Evolutionary conservation across 352 stramenopile species (phyloP).

Genomic region (Pythium rishiriense): DNA sequence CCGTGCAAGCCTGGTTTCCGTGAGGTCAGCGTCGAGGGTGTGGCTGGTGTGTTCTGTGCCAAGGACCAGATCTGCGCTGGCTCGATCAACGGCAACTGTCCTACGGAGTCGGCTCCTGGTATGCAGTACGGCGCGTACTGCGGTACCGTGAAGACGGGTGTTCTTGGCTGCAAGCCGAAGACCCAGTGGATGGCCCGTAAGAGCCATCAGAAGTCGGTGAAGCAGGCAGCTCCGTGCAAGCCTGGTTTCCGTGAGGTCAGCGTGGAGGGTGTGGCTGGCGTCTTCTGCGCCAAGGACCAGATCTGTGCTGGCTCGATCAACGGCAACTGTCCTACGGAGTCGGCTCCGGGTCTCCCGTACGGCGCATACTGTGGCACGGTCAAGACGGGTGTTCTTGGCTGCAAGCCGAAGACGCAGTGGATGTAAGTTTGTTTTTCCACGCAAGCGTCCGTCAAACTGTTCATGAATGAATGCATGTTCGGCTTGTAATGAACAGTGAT

Average conservation of each 20-base stretch:
- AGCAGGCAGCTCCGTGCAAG: background rate
- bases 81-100: background rate
- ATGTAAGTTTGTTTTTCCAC: too few species aligned
- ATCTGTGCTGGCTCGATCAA: conserved; percentile 10
- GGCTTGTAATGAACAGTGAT: too few species aligned
- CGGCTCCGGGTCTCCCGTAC: conserved; percentile 6
- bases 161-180: conserved; percentile 7
- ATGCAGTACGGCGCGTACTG: conserved; percentile 16
- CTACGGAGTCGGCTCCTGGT: background rate
- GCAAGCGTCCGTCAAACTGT: too few species aligned
- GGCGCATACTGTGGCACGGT: conserved; percentile 19
- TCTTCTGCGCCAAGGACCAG: conserved; percentile 18
- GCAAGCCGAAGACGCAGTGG: conserved; percentile 2
- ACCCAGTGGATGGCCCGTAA: background rate
- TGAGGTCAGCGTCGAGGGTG: conserved; percentile 17
- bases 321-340: conserved; percentile 7
- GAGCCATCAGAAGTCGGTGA: background rate
- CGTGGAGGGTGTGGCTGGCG: conserved; percentile 14
- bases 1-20: background rate
- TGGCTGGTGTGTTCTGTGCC: conserved; percentile 18
- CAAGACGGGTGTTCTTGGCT: conserved; percentile 17
- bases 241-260: conserved; percentile 5
- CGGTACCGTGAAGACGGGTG: conserved; percentile 13
- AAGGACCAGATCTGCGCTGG: conserved; percentile 8
- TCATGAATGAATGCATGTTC: too few species aligned